Conservation (phyloP, 2,329 filamentous ascomycete genomes). For the Cladosporium phlei region DNA sequence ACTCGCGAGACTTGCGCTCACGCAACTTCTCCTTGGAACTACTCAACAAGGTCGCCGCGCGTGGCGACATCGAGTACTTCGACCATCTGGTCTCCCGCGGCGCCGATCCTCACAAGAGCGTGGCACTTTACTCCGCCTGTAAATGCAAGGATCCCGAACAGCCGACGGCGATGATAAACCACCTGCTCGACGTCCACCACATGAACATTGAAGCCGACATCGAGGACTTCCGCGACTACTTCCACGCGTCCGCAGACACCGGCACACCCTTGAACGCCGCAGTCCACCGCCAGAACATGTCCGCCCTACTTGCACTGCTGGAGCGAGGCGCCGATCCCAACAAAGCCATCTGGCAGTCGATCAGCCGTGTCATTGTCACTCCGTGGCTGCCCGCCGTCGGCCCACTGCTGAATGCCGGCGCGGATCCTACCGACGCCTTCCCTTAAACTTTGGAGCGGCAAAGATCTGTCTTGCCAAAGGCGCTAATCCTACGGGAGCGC, state of each 20-base stretch:
- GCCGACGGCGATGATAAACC: constrained; percentile 6
- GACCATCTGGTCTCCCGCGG: constrained; percentile 14
- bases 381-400: constrained; percentile 8
- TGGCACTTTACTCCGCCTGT: constrained; percentile 12
- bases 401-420: constrained; percentile 10
- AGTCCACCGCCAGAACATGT: constrained; percentile 12
- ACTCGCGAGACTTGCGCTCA: constrained; percentile 5
- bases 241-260: not conserved
- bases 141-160: constrained; percentile 1
- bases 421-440: not conserved
- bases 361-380: not conserved
- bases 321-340: constrained; percentile 8
- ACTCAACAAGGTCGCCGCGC: constrained; percentile 12
- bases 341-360: not conserved
- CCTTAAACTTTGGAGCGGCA: constrained; percentile 1
- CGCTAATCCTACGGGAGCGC: not conserved
- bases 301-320: constrained; percentile 8
- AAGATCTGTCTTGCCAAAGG: constrained; percentile 6
- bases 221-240: constrained; percentile 10
- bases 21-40: constrained; percentile 15
- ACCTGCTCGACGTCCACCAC: constrained; percentile 13
- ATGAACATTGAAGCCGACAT: constrained; percentile 14
- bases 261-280: constrained; percentile 14
- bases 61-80: constrained; percentile 14
- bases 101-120: constrained; percentile 12